Percentiles rank a stretch among this genome's conserved stretches.
Evolutionary conservation across 495 filamentous ascomycete species (phyloP).

Genomic region (Letharia columbiana): DNA sequence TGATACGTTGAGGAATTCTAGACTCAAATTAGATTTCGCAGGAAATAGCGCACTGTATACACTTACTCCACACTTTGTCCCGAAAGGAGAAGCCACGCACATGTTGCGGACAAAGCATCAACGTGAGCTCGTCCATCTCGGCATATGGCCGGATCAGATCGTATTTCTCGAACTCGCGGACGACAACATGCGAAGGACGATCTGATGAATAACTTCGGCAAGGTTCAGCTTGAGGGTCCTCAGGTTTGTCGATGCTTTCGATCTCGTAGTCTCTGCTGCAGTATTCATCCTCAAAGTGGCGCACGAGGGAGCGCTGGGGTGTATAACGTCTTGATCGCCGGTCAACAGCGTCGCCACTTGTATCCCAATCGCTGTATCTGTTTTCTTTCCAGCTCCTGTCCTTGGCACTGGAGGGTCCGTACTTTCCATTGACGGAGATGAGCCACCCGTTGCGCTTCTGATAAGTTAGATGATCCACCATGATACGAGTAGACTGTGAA

Average conservation of each 20-base stretch:
- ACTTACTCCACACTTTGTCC: slow-evolving; percentile 26
- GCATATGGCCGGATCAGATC: slow-evolving; percentile 13
- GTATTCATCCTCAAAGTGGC: slow-evolving; percentile 1
- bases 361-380: slow-evolving; percentile 12
- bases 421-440: slow-evolving; percentile 23
- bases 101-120: slow-evolving; percentile 23
- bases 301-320: not conserved
- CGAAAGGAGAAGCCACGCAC: slow-evolving; percentile 23
- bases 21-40: not conserved
- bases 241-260: not conserved
- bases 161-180: slow-evolving; percentile 18
- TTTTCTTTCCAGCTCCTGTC: slow-evolving; percentile 23
- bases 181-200: slow-evolving; percentile 10
- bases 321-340: slow-evolving; percentile 4
- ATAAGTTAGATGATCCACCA: slow-evolving; percentile 24
- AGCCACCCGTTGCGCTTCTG: slow-evolving; percentile 22
- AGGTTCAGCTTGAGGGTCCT: slow-evolving; percentile 10
- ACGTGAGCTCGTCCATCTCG: slow-evolving; percentile 14
- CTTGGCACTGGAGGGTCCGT: slow-evolving; percentile 19
- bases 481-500: slow-evolving; percentile 16
- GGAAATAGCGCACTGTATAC: not conserved
- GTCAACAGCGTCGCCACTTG: slow-evolving; percentile 2
- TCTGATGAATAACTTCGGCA: slow-evolving; percentile 11
- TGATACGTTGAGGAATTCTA: slow-evolving; percentile 19
- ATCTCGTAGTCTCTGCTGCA: slow-evolving; percentile 5